A percentile compares a stretch with the other conserved stretches of the same genome.
Conservation (phyloP, 1,284 basidiomycete species). For the Cutaneotrichosporon arboriforme region DNA sequence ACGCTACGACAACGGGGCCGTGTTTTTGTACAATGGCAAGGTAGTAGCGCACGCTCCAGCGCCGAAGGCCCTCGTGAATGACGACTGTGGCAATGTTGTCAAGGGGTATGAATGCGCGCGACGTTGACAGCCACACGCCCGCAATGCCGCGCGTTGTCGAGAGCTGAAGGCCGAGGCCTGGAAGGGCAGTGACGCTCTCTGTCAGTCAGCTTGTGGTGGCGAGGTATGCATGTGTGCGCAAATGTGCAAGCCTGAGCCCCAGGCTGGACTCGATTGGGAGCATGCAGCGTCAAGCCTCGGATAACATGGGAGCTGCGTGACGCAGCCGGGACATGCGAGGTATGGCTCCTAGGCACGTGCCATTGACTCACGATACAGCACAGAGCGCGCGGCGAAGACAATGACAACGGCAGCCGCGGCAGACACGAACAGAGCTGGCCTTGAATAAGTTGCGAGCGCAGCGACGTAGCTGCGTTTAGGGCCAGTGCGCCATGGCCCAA, state of each 20-base stretch:
- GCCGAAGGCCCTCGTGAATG: conserved; percentile 36
- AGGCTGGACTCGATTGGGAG: background rate
- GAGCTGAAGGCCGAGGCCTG: conserved; percentile 59
- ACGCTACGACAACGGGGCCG: conserved; percentile 25
- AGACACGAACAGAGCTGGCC: no score
- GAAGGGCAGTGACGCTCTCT: conserved; percentile 36
- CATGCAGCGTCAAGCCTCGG: no score
- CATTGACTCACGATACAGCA: conserved; percentile 13
- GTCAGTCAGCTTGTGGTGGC: conserved; percentile 9
- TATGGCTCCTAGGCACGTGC: no score
- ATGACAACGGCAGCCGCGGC: background rate
- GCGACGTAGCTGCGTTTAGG: no score
- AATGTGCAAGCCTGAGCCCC: background rate
- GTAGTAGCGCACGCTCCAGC: conserved; percentile 37
- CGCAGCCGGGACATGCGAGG: no score
- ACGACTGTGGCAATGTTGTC: conserved; percentile 29
- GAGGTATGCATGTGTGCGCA: background rate
- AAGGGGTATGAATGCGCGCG: conserved; percentile 29
- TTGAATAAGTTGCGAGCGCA: no score
- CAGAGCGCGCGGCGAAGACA: background rate
- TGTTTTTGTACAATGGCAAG: conserved; percentile 28
- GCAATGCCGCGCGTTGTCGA: conserved; percentile 51
- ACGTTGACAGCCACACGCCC: conserved; percentile 6
- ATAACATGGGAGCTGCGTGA: no score
- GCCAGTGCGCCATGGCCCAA: no score